Conservation (phyloP, 2,329 filamentous ascomycete species). For the Sporothrix euskadiensis region DNA sequence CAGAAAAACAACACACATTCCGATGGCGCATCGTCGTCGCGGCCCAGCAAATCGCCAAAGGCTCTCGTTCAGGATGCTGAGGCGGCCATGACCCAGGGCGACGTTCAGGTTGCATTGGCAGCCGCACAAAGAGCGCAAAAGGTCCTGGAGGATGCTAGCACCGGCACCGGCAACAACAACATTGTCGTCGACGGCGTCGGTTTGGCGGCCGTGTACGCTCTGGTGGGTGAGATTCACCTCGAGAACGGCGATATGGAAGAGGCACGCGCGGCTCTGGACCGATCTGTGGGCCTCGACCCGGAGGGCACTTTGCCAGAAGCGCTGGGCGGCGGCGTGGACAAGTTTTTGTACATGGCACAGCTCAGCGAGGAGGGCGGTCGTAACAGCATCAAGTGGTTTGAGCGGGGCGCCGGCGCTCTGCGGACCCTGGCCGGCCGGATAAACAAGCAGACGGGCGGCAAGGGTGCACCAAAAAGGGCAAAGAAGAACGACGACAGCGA, state of each 20-base stretch:
- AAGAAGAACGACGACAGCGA: neutral
- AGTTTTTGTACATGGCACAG: conserved; percentile 93
- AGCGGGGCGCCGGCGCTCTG: conserved; percentile 70
- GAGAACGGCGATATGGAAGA: conserved; percentile 78
- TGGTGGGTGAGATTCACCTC: conserved; percentile 79
- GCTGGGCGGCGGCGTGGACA: conserved; percentile 81
- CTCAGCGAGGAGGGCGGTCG: conserved; percentile 70
- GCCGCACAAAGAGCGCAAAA: conserved; percentile 42
- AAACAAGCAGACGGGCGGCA: conserved; percentile 3
- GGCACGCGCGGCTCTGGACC: conserved; percentile 70
- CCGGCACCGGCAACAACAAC: conserved; percentile 24
- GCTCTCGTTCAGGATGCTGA: conserved; percentile 40
- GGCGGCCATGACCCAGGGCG: conserved; percentile 41
- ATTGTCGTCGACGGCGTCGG: conserved; percentile 31
- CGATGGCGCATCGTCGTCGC: conserved; percentile 1
- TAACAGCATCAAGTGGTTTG: conserved; percentile 67
- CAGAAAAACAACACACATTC: conserved; percentile 14
- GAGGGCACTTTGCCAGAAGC: conserved; percentile 70
- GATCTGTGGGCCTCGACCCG: conserved; percentile 73
- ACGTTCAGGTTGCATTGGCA: conserved; percentile 36
- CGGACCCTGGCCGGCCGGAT: conserved; percentile 42
- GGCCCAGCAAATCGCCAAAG: conserved; percentile 28
- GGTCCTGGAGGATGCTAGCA: conserved; percentile 32
- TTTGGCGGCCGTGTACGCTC: conserved; percentile 64
- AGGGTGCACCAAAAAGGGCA: neutral